phyloP scores from a whole-genome alignment of 192 early-diverging fungal genomes.

The Chytriomyces sp. region DNA sequence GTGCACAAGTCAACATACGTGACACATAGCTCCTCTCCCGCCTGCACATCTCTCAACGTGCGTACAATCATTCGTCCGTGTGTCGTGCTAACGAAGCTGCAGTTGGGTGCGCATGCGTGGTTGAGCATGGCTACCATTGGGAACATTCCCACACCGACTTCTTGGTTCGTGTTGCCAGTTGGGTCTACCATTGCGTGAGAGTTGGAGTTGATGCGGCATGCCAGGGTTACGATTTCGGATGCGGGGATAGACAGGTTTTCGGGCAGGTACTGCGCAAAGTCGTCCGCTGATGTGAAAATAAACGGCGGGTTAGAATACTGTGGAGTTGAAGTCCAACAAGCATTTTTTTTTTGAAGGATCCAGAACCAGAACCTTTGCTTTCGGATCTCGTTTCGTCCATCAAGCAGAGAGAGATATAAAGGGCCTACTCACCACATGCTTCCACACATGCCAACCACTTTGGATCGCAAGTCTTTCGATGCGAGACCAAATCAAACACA shows the following conservation, averaged over 20 bases:
- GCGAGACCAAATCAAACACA: constrained; percentile 41
- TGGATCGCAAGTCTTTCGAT: constrained; percentile 31
- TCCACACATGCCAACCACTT: constrained; percentile 38
- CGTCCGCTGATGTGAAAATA: constrained; percentile 4
- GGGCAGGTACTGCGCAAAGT: constrained; percentile 28
- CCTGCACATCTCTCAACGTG: constrained; percentile 60
- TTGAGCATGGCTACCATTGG: constrained; percentile 74
- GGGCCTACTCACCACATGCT: constrained; percentile 19
- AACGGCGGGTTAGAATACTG: too few relatives aligned
- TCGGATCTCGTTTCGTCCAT: too few relatives aligned
- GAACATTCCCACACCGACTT: constrained; percentile 69
- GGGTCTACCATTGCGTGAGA: constrained; percentile 61
- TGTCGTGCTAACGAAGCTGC: constrained; percentile 55
- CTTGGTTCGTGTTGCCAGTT: constrained; percentile 33
- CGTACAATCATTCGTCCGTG: constrained; percentile 67
- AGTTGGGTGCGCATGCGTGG: constrained; percentile 79
- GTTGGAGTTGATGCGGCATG: constrained; percentile 71
- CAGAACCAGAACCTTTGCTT: too few relatives aligned
- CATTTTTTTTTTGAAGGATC: too few relatives aligned
- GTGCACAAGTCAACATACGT: constrained; percentile 75
- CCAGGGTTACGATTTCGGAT: constrained; percentile 52
- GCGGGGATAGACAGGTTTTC: constrained; percentile 18
- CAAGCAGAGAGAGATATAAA: neutral
- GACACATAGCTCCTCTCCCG: constrained; percentile 66
- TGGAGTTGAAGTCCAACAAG: too few relatives aligned